Base-by-base conservation (phyloP, 768 basidiomycete genomes). In the Udeniomyces megalosporus region DNA sequence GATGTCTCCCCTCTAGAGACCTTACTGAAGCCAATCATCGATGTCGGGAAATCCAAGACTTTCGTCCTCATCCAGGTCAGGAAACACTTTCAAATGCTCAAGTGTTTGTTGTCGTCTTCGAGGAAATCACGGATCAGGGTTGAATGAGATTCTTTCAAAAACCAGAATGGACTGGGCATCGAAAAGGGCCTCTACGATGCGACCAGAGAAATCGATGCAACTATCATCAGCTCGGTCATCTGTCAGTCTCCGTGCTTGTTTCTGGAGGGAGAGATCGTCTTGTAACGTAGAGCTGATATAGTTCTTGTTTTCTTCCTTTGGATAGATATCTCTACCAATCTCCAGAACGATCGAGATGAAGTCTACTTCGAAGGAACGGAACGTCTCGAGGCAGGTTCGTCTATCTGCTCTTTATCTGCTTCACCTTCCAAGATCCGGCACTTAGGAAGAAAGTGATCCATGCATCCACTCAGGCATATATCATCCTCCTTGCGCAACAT, bases 101-200 rank as follows among this genome's bases (percentile, higher is more conserved):
- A 80, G 82, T 2, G 70, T 85, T 32, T 14, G 66, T 84, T 11
- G 8, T 10, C 11, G 7, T 48, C 47, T n/a, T 7, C 4, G 35
- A 5, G 14, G 14, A 38, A 11, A 17, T 10, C 38, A 42, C 28
- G 35, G n/a, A 10, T 46, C 31, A 8, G 26, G 2, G 54, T 52
- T 66, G 47, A 65, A 8, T 42, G 10, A 42, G 10, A 42, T 8
- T 64, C 46, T 54, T 46, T 28, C 48, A 26, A 20, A 6, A 32
- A 15, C 20, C 82, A 87, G 75, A 88, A 88, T 69, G 85, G 85
- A 6, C 73, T 88, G 3, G 80, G 80, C 42, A 81, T 85, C 12
- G 86, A 87, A 69, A 74, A 71, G 35, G 84, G 84, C 60, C 74
- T 86, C 24, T 84, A 84, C 69, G 68, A 78, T 11, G 77, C 81